Evolutionary conservation across 768 basidiomycete species (phyloP), one percentile per base, ranked within the genome.

Genomic region (Termitomyces heimii): DNA sequence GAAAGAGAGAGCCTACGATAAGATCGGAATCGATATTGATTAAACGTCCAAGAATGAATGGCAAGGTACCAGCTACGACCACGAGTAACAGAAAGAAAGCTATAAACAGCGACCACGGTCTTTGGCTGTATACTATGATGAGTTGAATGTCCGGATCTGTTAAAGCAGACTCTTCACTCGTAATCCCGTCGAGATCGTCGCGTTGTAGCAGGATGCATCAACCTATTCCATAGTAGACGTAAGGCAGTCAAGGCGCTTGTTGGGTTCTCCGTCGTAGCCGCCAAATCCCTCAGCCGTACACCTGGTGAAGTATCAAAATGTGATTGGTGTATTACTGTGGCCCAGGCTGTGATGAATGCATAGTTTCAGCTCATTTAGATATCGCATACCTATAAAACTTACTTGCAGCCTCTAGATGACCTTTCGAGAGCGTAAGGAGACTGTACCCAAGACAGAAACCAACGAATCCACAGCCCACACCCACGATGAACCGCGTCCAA

Each of bases 281-380:
- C 73, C 31, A 78, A 60, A 66, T 76, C 75, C 54, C 65, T 68
- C 31, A 78, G 42, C 37, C 68, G 60, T 13, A 77, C 63, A 14
- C 77, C 76, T 8, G 72, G 68, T 8, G 57, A 56, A 43, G 66
- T 60, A 26, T 63, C 39, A 51, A 65, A 61, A 20, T 65, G 66
- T 28, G 75, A 76, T 58, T 73, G 73, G 46, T 78, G 75, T 14
- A 78, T 75, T 12, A 78, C 60, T 4, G 76, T 78, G 4, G 76
- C 76, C 76, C 77, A 78, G 2, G 73, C 76, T 78, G n/a, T n/a
- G 42, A 54, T 47, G 35, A 55, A 24, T 18, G 10, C 12, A 45
- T 44, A 48, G 20, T 34, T 34, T n/a, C 14, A 48, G 10, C 7
- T 16, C 47, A 53, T 28, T 14, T 37, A 9, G 8, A 34, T 26